Base-by-base conservation (phyloP, 257 asterid species). In the Capsicum baccatum region DNA sequence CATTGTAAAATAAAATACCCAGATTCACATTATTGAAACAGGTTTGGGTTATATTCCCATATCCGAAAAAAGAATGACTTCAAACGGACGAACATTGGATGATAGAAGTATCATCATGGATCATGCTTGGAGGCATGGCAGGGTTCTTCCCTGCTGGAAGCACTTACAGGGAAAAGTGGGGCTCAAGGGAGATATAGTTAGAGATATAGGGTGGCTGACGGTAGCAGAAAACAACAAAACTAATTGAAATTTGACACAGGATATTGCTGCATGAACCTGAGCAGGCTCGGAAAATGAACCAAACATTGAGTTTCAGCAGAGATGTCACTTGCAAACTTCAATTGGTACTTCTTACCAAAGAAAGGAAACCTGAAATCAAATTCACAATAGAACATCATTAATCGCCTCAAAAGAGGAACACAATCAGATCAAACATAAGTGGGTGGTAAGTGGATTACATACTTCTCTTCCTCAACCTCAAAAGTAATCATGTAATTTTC, bases 391-490 rank as follows among this genome's bases (percentile, higher is more conserved):
- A 79, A 81, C 68, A 87, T 33, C 64, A 76, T 85, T 78, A 88
- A 83, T 66, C 19, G 67, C 64, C 83, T 85, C 68, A 50, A 82
- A 13, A 85, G 81, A 79, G 21, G 62, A 76, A 19, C 81, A 85
- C 84, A 83, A 55, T 55, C 55, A 82, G 83, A 78, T 13, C 21
- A 70, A 85, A 50, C 47, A 81, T 47, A 84, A 50, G 68, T 64
- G 44, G 69, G 15, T 3, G 64, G 59, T 83, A 48, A 83, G 85
- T 81, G 68, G 82, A 81, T 84, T 80, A 42, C 85, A 57, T 92
- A 96, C 98, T 96, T 96, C 91, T 96, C 99, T 88, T 94, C 99
- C 97, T 96, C 99, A 69, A 94, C 93, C 90, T 96, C 99, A 85
- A 96, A 96, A 78, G 98, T 94, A 70, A 96, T 94, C 94, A 90